Base-by-base conservation (phyloP, 495 filamentous ascomycete species). In the Penicillium flavigenum region DNA sequence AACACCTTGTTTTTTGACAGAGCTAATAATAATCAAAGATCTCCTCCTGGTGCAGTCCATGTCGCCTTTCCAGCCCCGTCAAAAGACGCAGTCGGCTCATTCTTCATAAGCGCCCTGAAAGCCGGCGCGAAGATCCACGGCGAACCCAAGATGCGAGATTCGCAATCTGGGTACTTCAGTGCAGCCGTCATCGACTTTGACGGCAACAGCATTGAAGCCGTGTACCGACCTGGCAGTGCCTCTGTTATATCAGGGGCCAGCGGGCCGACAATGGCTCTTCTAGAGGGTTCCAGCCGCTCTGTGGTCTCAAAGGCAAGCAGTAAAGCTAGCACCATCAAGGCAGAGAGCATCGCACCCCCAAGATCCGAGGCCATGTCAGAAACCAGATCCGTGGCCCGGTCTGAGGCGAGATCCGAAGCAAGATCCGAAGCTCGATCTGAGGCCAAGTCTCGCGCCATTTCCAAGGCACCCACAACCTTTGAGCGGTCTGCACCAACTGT, bases 151-250 rank as follows among this genome's bases (percentile, higher is more conserved):
- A 65, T 64, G 26, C 80, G 83, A 24, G 79, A 82, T 60, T 65
- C 75, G 12, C 76, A 80, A 11, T 73, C 71, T 16, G 77, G 73
- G 16, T 81, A 81, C 68, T 86, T 82, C 74, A 86, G 81, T 57
- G 83, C 84, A 11, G 81, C 81, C 3, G 70, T 88, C 20, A 69
- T 84, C 38, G 84, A 87, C 69, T 75, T 83, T 47, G 83, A 85
- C 64, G 80, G 79, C 11, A 84, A 85, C 64, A 82, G 78, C 66
- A 80, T 86, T 61, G 83, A 83, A 65, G 82, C 80, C n/a, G 81
- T 86, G 27, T 83, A 77, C 61, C 76, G 79, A 19, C 67, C 76
- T 6, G 63, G 67, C 48, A 32, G 31, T 19, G 54, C 67, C 1
- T 59, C 65, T 10, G 60, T 59, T 32, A 61, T 58, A 54, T 72